Percentiles rank a stretch among this genome's conserved stretches.
Evolutionary conservation across 73 alveolate genomes (phyloP).

Genomic region (Durusdinium trenchii): DNA sequence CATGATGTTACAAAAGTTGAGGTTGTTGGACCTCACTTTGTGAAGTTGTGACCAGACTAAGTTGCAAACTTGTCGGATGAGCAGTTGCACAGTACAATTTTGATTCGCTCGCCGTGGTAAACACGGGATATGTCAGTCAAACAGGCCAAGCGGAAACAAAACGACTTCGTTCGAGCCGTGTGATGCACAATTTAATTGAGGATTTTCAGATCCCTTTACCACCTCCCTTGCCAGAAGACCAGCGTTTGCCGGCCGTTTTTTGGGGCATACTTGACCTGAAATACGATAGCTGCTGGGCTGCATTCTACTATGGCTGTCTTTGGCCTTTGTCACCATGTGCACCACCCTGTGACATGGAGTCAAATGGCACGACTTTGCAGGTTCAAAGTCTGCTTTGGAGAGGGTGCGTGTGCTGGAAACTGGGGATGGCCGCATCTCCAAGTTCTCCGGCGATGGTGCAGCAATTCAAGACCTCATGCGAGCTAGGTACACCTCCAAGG

Average conservation of each 20-base stretch:
- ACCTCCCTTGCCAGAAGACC: conserved; percentile 46
- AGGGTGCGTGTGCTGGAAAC: conserved; percentile 91
- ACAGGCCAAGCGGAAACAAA: no score
- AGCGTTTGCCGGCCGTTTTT: conserved; percentile 74
- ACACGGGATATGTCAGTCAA: no score
- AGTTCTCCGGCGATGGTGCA: conserved; percentile 75
- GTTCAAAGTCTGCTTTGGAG: conserved; percentile 73
- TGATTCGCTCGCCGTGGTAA: no score
- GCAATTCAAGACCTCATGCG: conserved; percentile 75
- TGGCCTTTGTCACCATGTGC: background rate
- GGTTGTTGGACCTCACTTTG: no score
- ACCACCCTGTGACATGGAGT: background rate
- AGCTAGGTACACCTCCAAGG: conserved; percentile 62
- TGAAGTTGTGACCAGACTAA: no score
- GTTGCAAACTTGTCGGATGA: no score
- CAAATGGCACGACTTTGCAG: background rate
- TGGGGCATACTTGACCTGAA: conserved; percentile 91
- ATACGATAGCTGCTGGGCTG: conserved; percentile 46
- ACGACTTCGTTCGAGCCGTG: background rate
- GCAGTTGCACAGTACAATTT: no score
- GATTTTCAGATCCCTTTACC: background rate
- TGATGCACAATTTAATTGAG: background rate
- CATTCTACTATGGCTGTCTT: background rate
- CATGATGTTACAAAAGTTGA: no score
- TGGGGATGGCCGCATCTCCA: conserved; percentile 92